These are phyloP conservation scores for Diaporthe citrichinensis DNA, from an alignment of 2,329 filamentous ascomycete genomes.

Conservation along the genomic window DNA sequence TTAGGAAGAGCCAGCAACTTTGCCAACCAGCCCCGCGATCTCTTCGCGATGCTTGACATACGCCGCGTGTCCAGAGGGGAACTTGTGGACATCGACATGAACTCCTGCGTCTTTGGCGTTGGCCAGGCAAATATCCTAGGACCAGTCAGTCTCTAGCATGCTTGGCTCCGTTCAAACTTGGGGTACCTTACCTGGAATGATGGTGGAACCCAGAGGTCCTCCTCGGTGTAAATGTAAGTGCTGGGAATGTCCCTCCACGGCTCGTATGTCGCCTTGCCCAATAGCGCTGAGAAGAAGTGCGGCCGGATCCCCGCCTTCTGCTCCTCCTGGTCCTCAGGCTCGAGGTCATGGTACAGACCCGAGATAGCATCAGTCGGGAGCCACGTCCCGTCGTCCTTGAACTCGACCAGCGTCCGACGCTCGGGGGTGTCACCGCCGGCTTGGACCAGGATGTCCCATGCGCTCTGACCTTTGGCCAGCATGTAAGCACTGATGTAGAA, in stretches of 20 bases:
- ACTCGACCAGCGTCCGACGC: slow-evolving; percentile 12
- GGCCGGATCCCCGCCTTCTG: slow-evolving; percentile 1
- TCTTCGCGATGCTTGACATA: slow-evolving; percentile 12
- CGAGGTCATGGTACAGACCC: slow-evolving; percentile 23
- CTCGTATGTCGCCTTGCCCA: slow-evolving; percentile 27
- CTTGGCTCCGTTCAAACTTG: not conserved
- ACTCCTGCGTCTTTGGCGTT: not conserved
- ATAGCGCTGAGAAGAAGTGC: not conserved
- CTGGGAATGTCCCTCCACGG: slow-evolving; percentile 21
- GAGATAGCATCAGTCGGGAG: slow-evolving; percentile 13
- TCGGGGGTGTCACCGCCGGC: slow-evolving; percentile 17
- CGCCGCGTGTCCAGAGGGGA: not conserved
- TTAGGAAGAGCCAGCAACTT: no score
- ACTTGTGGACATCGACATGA: slow-evolving; percentile 5
- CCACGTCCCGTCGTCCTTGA: slow-evolving; percentile 22
- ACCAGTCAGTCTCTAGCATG: not conserved
- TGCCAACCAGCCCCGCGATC: not conserved
- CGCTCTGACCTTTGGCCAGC: slow-evolving; percentile 23
- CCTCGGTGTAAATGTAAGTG: slow-evolving; percentile 9
- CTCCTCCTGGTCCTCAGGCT: slow-evolving; percentile 24
- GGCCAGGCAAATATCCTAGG: slow-evolving; percentile 14
- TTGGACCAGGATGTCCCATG: slow-evolving; percentile 22
- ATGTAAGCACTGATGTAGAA: slow-evolving; percentile 30
- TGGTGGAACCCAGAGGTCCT: slow-evolving; percentile 18
- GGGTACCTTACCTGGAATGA: not conserved